Percentiles rank a stretch among this genome's conserved stretches.
phyloP scores from a whole-genome alignment of 176 grass and related monocot genomes.

The Oryza meridionalis region DNA sequence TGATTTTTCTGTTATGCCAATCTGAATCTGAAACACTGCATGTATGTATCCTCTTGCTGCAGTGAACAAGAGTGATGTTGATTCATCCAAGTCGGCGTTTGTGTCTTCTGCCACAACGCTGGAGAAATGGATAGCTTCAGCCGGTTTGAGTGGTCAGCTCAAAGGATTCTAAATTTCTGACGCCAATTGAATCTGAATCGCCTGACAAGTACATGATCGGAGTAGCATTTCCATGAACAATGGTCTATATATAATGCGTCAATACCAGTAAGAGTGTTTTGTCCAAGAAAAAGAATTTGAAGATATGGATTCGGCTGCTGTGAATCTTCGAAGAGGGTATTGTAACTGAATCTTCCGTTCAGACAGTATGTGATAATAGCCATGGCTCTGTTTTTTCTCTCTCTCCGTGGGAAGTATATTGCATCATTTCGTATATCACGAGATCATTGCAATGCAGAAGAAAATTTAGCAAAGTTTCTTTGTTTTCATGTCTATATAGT shows the following conservation, averaged over 20 bases:
- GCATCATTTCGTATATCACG: neutral
- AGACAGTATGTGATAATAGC: neutral
- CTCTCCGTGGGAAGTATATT: neutral
- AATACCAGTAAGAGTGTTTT: neutral
- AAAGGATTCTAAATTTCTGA: slow-evolving; percentile 84
- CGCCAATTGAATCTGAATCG: neutral
- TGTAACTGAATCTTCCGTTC: neutral
- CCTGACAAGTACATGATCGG: neutral
- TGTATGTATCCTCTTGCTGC: slow-evolving; percentile 10
- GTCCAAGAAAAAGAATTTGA: neutral
- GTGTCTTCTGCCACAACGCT: slow-evolving; percentile 77
- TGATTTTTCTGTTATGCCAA: neutral
- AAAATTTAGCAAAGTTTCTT: neutral
- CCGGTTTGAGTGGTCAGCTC: slow-evolving; percentile 71
- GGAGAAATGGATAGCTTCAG: slow-evolving; percentile 80
- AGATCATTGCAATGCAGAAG: neutral
- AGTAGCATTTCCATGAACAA: slow-evolving; percentile 13
- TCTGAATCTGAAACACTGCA: neutral
- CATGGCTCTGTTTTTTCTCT: neutral
- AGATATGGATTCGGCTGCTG: neutral
- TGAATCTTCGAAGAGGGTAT: slow-evolving; percentile 36
- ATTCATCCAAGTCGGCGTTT: slow-evolving; percentile 80
- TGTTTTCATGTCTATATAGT: neutral
- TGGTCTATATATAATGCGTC: neutral
- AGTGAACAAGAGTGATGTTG: slow-evolving; percentile 74